Evolutionary conservation across 148 eudicot species (phyloP).

Genomic region (Persicaria maculosa): DNA sequence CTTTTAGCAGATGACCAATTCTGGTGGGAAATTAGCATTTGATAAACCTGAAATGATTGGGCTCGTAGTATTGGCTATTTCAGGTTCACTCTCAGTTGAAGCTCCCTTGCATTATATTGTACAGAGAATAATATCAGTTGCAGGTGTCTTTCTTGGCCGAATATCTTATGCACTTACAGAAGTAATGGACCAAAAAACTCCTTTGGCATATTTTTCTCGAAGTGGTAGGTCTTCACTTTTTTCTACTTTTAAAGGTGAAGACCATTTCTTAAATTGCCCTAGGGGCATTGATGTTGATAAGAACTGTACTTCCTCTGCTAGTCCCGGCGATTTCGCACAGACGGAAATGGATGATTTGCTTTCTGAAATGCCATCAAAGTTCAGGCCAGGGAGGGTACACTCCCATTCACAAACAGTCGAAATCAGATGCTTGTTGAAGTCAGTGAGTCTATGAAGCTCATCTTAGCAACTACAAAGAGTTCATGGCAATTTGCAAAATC

Average conservation of each 20-base stretch:
- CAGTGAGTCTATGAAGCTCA: slow-evolving; percentile 26
- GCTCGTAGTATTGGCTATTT: slow-evolving; percentile 59
- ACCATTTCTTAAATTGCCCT: slow-evolving; percentile 3
- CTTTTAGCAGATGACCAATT: slow-evolving; percentile 49
- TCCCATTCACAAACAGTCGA: slow-evolving; percentile 17
- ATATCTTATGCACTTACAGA: slow-evolving; percentile 52
- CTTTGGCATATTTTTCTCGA: slow-evolving; percentile 49
- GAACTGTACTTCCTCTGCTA: background rate
- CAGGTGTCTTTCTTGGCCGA: slow-evolving; percentile 60
- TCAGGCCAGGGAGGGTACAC: slow-evolving; percentile 15
- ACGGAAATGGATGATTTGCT: slow-evolving; percentile 17
- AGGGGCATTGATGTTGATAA: slow-evolving; percentile 12
- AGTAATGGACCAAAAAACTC: slow-evolving; percentile 38
- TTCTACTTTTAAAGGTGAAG: slow-evolving; percentile 23
- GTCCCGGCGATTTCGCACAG: slow-evolving; percentile 11
- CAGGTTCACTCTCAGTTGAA: slow-evolving; percentile 65
- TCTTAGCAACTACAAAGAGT: slow-evolving; percentile 35
- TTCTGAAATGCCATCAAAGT: slow-evolving; percentile 20
- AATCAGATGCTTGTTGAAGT: slow-evolving; percentile 20
- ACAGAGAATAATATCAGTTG: slow-evolving; percentile 54
- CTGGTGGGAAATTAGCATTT: slow-evolving; percentile 37
- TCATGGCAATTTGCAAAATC: slow-evolving; percentile 52
- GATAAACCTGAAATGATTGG: slow-evolving; percentile 48
- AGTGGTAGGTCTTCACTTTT: slow-evolving; percentile 39
- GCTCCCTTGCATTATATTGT: slow-evolving; percentile 32